A percentile compares a stretch with the other conserved stretches of the same genome.
Evolutionary conservation across 2,329 filamentous ascomycete species (phyloP).

Genomic region (Blastomyces gilchristii): DNA sequence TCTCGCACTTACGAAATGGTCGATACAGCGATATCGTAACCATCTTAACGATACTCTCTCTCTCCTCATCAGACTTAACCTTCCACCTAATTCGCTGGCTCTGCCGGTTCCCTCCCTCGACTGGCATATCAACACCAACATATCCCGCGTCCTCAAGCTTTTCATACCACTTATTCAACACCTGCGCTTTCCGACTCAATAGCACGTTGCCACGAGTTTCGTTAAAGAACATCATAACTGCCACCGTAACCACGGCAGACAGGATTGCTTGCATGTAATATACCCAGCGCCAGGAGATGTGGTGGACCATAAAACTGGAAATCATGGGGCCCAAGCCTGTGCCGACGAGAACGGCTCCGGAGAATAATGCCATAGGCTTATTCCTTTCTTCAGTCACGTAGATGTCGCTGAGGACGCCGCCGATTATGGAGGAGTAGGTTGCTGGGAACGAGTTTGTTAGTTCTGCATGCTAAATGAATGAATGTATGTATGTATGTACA

Average conservation of each 20-base stretch:
- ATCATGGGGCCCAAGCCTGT: slow-evolving; percentile 70
- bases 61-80: slow-evolving; percentile 67
- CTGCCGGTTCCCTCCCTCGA: slow-evolving; percentile 20
- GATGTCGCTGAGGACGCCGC: slow-evolving; percentile 82
- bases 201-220: slow-evolving; percentile 77
- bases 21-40: slow-evolving; percentile 63
- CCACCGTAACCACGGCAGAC: slow-evolving; percentile 51
- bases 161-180: slow-evolving; percentile 70
- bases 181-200: slow-evolving; percentile 61
- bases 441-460: slow-evolving; percentile 19
- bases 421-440: slow-evolving; percentile 78
- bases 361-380: slow-evolving; percentile 81
- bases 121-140: slow-evolving; percentile 43
- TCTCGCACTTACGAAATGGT: slow-evolving; percentile 51
- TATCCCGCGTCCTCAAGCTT: slow-evolving; percentile 56
- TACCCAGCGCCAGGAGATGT: slow-evolving; percentile 69
- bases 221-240: slow-evolving; percentile 60
- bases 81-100: slow-evolving; percentile 62
- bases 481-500: background rate
- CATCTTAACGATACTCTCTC: slow-evolving; percentile 57
- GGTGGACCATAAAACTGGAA: slow-evolving; percentile 57
- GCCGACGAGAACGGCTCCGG: slow-evolving; percentile 65
- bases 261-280: slow-evolving; percentile 77
- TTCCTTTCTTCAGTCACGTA: slow-evolving; percentile 72
- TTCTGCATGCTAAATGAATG: background rate